phyloP scores from a whole-genome alignment of 2,329 filamentous ascomycete species.

The Fusarium staphyleae region DNA sequence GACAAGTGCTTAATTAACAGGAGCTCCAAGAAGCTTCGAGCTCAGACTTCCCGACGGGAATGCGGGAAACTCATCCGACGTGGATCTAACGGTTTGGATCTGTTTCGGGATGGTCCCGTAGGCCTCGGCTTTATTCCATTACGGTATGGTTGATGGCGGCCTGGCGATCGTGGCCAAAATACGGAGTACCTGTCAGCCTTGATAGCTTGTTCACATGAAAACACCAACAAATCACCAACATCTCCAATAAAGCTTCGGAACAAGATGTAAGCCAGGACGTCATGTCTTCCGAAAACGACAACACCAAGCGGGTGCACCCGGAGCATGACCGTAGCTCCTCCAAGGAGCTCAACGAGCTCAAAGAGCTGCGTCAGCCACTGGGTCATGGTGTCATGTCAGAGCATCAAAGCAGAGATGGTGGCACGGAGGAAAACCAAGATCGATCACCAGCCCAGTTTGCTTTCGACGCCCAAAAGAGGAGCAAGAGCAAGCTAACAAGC shows the following conservation, averaged over 20 bases:
- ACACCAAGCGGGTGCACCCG: conserved; percentile 14
- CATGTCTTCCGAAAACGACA: conserved; percentile 3
- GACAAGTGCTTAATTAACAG: background rate
- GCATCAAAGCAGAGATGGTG: background rate
- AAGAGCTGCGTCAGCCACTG: conserved; percentile 8
- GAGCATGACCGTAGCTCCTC: background rate
- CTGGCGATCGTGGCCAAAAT: background rate
- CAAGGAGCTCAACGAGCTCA: conserved; percentile 1
- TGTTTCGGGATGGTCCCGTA: conserved; percentile 4
- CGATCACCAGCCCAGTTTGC: background rate
- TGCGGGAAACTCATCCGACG: conserved; percentile 13
- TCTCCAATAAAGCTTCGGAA: conserved; percentile 4
- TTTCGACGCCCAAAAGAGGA: conserved; percentile 1
- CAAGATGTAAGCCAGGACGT: background rate
- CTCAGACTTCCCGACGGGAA: conserved; percentile 6
- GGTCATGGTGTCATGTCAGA: conserved; percentile 2
- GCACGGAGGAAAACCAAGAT: conserved; percentile 12
- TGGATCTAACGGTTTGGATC: conserved; percentile 6
- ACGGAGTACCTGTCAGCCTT: too few relatives aligned
- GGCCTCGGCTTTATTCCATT: background rate
- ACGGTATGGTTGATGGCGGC: background rate
- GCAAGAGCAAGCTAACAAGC: background rate
- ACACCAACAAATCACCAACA: background rate
- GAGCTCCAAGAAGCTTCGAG: conserved; percentile 1
- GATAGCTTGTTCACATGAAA: background rate